Evolutionary conservation across 331 rosid species (phyloP).

Genomic region (Pyracantha coccinea): DNA sequence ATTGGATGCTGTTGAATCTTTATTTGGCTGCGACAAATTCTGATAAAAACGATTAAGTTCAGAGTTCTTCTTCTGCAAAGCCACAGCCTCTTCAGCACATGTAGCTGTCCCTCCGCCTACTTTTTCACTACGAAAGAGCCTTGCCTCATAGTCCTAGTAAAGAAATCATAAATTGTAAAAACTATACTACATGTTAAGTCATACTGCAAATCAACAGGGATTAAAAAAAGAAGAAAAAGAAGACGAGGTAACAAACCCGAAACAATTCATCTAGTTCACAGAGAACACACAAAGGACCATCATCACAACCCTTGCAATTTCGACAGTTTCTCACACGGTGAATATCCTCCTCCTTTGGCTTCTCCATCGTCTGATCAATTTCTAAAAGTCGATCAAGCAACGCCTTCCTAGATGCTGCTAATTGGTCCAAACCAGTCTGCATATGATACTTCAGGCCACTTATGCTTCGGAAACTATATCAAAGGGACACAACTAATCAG

Average conservation of each 20-base stretch:
- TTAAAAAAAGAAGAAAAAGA: not conserved
- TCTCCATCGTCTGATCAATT: slow-evolving; percentile 78
- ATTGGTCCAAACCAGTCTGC: slow-evolving; percentile 78
- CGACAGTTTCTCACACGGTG: slow-evolving; percentile 75
- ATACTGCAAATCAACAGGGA: slow-evolving; percentile 15
- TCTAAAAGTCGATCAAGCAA: slow-evolving; percentile 75
- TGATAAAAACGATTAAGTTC: slow-evolving; percentile 75
- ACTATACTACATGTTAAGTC: slow-evolving; percentile 1
- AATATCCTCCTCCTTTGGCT: slow-evolving; percentile 80
- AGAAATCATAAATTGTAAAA: slow-evolving; percentile 11
- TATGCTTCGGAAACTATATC: slow-evolving; percentile 71
- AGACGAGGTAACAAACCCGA: slow-evolving; percentile 58
- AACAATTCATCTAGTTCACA: slow-evolving; percentile 86
- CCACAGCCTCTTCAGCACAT: slow-evolving; percentile 92
- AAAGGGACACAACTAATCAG: slow-evolving; percentile 19
- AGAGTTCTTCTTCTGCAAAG: slow-evolving; percentile 65
- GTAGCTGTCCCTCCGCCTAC: slow-evolving; percentile 65
- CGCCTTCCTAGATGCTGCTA: slow-evolving; percentile 68
- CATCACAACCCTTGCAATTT: slow-evolving; percentile 62
- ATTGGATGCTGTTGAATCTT: slow-evolving; percentile 31
- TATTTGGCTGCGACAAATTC: slow-evolving; percentile 50
- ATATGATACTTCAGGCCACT: slow-evolving; percentile 71
- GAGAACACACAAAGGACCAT: slow-evolving; percentile 71
- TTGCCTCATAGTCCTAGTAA: slow-evolving; percentile 76
- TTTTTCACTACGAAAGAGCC: slow-evolving; percentile 71